Evolutionary conservation across 2,329 filamentous ascomycete genomes (phyloP), one percentile per base, ranked within the genome.

Genomic region (Pleoardoris graminearum): DNA sequence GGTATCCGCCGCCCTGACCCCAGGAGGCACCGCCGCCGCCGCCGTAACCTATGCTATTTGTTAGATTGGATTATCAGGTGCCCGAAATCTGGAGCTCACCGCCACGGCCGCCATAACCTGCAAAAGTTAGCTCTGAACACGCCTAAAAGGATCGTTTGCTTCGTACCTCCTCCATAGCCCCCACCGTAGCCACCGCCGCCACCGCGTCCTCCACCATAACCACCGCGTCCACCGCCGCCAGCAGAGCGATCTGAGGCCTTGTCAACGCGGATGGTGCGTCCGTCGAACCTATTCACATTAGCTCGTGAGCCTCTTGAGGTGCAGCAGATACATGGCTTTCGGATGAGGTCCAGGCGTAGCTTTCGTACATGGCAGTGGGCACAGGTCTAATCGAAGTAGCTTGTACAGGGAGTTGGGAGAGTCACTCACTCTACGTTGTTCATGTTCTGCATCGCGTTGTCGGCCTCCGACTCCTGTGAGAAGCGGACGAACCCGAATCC

Each of bases 401-500:
- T n/a, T n/a, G n/a, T n/a, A n/a, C n/a, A n/a, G n/a, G n/a, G n/a
- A n/a, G n/a, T n/a, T 16, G 14, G 53, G 3, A 39, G 41, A 16
- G 3, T n/a, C 29, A 71, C 89, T 76, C 82, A 97, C 93, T 97
- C 91, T 66, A 90, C 80, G 72, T 92, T 91, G 80, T 94, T 93
- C 90, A 94, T 92, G 60, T 80, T 79, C 39, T 80, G 75, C 73
- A 93, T 93, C 37, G 90, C 90, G 61, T 82, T 82, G 68, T 91
- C 85, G 57, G 90, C 90, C 75, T 92, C 88, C 39, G 80, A 77
- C 60, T 92, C 90, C 60, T 85, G 85, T 46, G 84, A 78, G 77
- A 93, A 99, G 66, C 92, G 89, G 59, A 99, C 93, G 75, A 97
- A 97, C 42, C 94, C 94, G 75, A 97, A 99, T 55, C 94, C 94